phyloP scores from a whole-genome alignment of 345 rosid genomes.

The Murraya paniculata region DNA sequence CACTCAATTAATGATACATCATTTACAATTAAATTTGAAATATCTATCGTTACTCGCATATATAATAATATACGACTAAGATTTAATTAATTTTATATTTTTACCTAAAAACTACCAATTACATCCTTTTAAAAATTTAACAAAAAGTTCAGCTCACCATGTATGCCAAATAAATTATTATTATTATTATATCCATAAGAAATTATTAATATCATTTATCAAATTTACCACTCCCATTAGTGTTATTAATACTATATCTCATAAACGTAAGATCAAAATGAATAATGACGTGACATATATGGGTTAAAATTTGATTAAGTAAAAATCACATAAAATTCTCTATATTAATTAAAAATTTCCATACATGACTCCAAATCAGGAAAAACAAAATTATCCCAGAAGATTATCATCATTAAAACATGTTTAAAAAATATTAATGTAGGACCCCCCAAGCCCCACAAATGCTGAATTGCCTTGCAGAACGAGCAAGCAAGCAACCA shows the following conservation, averaged over 20 bases:
- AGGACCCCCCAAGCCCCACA: constrained; percentile 11
- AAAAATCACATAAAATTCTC: neutral
- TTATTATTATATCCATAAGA: too few relatives aligned
- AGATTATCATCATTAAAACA: neutral
- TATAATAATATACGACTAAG: too few relatives aligned
- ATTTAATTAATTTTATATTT: too few relatives aligned
- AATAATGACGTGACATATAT: neutral
- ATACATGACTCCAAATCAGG: neutral
- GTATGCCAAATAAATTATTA: too few relatives aligned
- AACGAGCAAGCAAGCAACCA: neutral
- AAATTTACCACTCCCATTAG: neutral
- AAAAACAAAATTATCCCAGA: neutral
- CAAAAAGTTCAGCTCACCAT: too few relatives aligned
- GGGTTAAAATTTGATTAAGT: neutral
- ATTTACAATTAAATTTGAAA: too few relatives aligned
- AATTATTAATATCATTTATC: too few relatives aligned
- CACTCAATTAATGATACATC: too few relatives aligned
- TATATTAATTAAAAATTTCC: neutral
- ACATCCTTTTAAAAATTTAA: too few relatives aligned
- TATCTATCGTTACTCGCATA: too few relatives aligned
- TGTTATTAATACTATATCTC: neutral
- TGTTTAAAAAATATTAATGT: neutral
- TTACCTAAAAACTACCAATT: too few relatives aligned
- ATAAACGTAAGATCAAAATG: neutral
- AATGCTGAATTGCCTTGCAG: neutral